Conservation (phyloP, 2,329 filamentous ascomycete species). For the Zelopaecilomyces penicillatus region DNA sequence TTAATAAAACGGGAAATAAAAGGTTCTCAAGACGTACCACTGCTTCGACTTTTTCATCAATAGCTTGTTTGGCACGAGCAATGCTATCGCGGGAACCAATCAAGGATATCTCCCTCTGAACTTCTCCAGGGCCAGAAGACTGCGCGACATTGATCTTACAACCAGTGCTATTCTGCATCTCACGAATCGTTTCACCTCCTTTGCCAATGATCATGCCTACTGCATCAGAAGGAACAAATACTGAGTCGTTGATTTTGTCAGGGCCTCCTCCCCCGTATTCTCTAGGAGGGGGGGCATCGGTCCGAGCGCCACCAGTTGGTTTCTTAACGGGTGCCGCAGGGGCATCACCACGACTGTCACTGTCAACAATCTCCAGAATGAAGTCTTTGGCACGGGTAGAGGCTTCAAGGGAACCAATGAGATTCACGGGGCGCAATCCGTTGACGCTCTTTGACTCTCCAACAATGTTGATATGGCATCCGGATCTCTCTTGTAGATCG, state of each 20-base stretch:
- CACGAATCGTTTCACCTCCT: constrained; percentile 86
- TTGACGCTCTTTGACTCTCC: constrained; percentile 90
- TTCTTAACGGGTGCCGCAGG: constrained; percentile 22
- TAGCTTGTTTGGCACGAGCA: constrained; percentile 70
- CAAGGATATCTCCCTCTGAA: constrained; percentile 78
- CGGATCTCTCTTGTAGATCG: constrained; percentile 81
- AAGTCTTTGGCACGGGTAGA: constrained; percentile 73
- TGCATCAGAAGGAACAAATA: constrained; percentile 80
- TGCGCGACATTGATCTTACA: constrained; percentile 95
- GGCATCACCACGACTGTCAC: constrained; percentile 60
- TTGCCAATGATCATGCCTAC: constrained; percentile 97
- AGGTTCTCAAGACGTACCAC: constrained; percentile 51
- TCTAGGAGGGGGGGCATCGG: constrained; percentile 21
- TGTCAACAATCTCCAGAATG: constrained; percentile 91
- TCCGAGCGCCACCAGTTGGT: constrained; percentile 19
- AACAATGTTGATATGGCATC: constrained; percentile 94
- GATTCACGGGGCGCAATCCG: constrained; percentile 78
- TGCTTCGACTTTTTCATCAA: constrained; percentile 86
- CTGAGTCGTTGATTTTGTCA: constrained; percentile 73
- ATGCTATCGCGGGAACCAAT: constrained; percentile 73
- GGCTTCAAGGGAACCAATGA: constrained; percentile 71
- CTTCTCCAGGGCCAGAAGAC: constrained; percentile 66
- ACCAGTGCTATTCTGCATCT: constrained; percentile 79
- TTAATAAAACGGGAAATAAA: neutral
- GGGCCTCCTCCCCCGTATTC: constrained; percentile 31